Percentiles rank a stretch among this genome's conserved stretches.
phyloP scores from a whole-genome alignment of 495 filamentous ascomycete species.

The Chaetomidium leptoderma region DNA sequence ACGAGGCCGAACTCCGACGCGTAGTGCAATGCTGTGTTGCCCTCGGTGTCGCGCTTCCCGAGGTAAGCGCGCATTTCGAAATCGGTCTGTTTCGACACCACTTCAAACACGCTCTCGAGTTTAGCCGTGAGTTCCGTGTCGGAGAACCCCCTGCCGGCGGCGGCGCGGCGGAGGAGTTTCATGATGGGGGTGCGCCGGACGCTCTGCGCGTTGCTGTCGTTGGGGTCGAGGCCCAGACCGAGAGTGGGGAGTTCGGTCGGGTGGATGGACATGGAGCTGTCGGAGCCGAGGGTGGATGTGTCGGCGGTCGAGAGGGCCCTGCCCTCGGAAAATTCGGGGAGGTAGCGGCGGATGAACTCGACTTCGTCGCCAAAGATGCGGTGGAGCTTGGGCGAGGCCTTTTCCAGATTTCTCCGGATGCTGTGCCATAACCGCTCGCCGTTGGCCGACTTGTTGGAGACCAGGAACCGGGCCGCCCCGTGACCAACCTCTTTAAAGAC shows the following conservation, averaged over 20 bases:
- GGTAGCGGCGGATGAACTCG: conserved; percentile 34
- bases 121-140: conserved; percentile 25
- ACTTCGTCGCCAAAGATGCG: conserved; percentile 34
- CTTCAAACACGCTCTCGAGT: conserved; percentile 22
- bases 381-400: conserved; percentile 29
- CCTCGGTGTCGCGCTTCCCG: conserved; percentile 33
- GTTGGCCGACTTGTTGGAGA: conserved; percentile 28
- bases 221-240: conserved; percentile 3
- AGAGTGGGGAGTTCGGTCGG: conserved; percentile 3
- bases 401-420: conserved; percentile 29
- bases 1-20: conserved; percentile 35
- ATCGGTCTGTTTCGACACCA: conserved; percentile 20
- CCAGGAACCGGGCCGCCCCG: conserved; percentile 32
- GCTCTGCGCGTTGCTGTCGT: conserved; percentile 23
- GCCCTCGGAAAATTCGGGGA: conserved; percentile 32
- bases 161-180: conserved; percentile 28
- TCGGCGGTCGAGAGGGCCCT: conserved; percentile 28
- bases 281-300: conserved; percentile 26
- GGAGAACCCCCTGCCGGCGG: conserved; percentile 22
- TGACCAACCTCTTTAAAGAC: conserved; percentile 33
- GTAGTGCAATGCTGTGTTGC: conserved; percentile 35
- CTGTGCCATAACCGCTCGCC: conserved; percentile 32
- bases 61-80: conserved; percentile 21
- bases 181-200: conserved; percentile 32
- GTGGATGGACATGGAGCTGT: conserved; percentile 16